These are phyloP conservation scores for Xylariomycetidae sp. DNA, from an alignment of 2,329 filamentous ascomycete genomes.

Conservation along the genomic window DNA sequence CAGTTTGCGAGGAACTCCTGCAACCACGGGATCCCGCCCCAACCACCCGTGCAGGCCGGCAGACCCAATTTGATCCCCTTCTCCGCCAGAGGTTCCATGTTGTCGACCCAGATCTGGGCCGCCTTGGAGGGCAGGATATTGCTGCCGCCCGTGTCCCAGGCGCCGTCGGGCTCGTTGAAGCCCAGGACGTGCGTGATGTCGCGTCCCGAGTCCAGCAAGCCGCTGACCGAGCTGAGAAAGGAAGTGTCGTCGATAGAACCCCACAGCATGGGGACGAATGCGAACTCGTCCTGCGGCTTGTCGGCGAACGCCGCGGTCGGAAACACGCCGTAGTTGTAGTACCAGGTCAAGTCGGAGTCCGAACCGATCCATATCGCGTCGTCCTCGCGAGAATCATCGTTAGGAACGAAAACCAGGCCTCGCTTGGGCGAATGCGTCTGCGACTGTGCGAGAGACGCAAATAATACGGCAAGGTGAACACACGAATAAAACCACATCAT, in stretches of 20 bases:
- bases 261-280: constrained; percentile 82
- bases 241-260: constrained; percentile 53
- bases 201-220: constrained; percentile 44
- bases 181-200: constrained; percentile 66
- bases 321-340: constrained; percentile 69
- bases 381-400: constrained; percentile 51
- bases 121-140: constrained; percentile 55
- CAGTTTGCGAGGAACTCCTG: constrained; percentile 60
- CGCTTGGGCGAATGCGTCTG: constrained; percentile 49
- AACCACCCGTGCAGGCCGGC: constrained; percentile 63
- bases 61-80: constrained; percentile 65
- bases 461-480: too few relatives aligned
- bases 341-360: constrained; percentile 67
- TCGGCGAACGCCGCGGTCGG: constrained; percentile 51
- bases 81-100: constrained; percentile 64
- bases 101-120: constrained; percentile 63
- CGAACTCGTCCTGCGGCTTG: constrained; percentile 50
- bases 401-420: constrained; percentile 66
- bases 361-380: constrained; percentile 58
- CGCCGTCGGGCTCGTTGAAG: constrained; percentile 76
- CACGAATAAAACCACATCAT: too few relatives aligned
- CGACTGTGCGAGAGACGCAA: too few relatives aligned
- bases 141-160: constrained; percentile 53
- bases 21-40: constrained; percentile 62
- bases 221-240: constrained; percentile 57